Conservation (phyloP, 768 basidiomycete genomes). For the Mycena sanguinolenta region DNA sequence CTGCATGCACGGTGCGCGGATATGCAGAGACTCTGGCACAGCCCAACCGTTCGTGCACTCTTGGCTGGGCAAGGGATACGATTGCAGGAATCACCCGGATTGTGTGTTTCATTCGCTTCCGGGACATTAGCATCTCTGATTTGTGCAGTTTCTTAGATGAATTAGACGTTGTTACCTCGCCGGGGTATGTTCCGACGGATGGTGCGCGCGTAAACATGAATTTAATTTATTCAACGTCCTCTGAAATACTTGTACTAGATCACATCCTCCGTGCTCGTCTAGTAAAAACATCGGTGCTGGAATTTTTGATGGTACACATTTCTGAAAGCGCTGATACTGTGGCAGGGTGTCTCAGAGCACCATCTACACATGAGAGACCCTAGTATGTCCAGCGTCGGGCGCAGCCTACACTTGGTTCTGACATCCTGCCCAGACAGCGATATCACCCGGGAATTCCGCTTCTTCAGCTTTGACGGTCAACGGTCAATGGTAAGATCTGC, state of each 20-base stretch:
- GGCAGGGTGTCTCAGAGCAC: constrained; percentile 81
- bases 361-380: constrained; percentile 60
- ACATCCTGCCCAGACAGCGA: constrained; percentile 53
- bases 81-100: constrained; percentile 79
- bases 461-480: constrained; percentile 84
- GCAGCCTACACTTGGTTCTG: no score
- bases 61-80: constrained; percentile 65
- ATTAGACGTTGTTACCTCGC: constrained; percentile 72
- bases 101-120: constrained; percentile 61
- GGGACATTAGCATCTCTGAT: not conserved
- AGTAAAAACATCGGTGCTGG: constrained; percentile 73
- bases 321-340: not conserved
- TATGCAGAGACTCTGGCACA: constrained; percentile 75
- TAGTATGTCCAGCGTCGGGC: not conserved
- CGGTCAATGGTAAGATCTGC: constrained; percentile 74
- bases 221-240: not conserved
- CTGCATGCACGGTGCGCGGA: constrained; percentile 77
- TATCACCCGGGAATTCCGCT: constrained; percentile 65
- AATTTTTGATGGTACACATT: not conserved
- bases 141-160: constrained; percentile 74
- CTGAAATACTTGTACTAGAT: constrained; percentile 54
- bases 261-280: constrained; percentile 82
- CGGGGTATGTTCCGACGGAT: constrained; percentile 76
- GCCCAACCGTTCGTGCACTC: constrained; percentile 66
- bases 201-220: constrained; percentile 64